Evolutionary conservation across 768 basidiomycete species (phyloP).

Genomic region (Mycena venus): DNA sequence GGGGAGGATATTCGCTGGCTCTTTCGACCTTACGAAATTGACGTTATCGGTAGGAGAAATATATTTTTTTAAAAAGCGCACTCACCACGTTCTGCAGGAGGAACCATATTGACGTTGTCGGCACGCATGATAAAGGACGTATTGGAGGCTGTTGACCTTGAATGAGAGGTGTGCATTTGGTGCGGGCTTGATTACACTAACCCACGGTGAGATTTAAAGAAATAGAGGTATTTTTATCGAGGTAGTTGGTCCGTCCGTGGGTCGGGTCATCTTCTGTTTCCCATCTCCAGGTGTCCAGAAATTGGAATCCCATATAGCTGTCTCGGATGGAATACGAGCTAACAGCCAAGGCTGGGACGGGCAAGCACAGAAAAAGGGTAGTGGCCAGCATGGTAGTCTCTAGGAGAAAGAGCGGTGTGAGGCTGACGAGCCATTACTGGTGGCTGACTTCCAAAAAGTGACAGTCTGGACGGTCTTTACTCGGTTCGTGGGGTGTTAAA

Average conservation of each 20-base stretch:
- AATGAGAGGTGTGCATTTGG: background rate
- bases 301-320: slow-evolving; percentile 48
- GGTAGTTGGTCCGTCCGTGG: slow-evolving; percentile 74
- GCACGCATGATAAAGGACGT: slow-evolving; percentile 70
- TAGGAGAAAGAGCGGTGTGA: background rate
- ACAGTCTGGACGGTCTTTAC: no score
- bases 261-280: slow-evolving; percentile 70
- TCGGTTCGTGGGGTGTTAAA: no score
- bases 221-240: slow-evolving; percentile 59
- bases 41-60: no score
- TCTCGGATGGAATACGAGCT: slow-evolving; percentile 36
- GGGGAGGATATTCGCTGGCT: slow-evolving; percentile 68
- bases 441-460: background rate
- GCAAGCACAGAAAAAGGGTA: slow-evolving; percentile 18
- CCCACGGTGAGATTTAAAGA: slow-evolving; percentile 61
- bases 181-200: slow-evolving; percentile 35
- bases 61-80: no score
- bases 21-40: no score
- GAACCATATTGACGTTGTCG: slow-evolving; percentile 56
- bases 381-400: slow-evolving; percentile 21
- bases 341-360: background rate
- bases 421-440: background rate
- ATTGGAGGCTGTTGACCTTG: slow-evolving; percentile 46
- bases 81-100: slow-evolving; percentile 56
- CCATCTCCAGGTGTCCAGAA: slow-evolving; percentile 63